Evolutionary conservation across 2,329 filamentous ascomycete species (phyloP), one percentile per base, ranked within the genome.

Genomic region (Pezizomycotina sp.): DNA sequence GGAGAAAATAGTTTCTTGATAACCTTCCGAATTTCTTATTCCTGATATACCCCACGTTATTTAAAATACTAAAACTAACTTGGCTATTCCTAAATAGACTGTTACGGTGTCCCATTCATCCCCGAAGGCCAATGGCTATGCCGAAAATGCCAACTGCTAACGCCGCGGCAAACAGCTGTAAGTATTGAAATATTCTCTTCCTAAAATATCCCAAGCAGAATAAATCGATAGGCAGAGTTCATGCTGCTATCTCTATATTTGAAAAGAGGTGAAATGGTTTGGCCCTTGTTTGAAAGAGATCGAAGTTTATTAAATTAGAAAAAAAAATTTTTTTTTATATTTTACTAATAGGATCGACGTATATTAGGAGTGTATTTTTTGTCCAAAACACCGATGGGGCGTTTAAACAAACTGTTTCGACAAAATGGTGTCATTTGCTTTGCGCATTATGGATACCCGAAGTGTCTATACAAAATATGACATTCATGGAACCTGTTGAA

Each of bases 371-470:
- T 98, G 89, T 61, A 92, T 98, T 46, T 98, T 98, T 61, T 98
- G 89, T 53, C 89, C 89, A 1, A n/a, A 95, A 95, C 55, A 89
- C 80, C 1, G 89, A 95, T 51, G 89, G 89, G 9, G 89, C 89
- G 3, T 98, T 98, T 63, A 98, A 98, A 57, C 89, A 95, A 59
- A 95, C 89, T 1, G 93, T 83, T 47, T 79, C 81, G 2, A 83
- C 84, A 2, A 89, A 92, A 60, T 98, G 89, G 89, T 81, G 86
- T 16, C 89, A 98, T 65, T 61, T 98, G 7, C 70, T 98, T 6
- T 98, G 89, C 55, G 82, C 89, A 20, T 89, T 95, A 63, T 98
- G 89, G 89, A 93, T 98, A 51, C 89, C 89, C 0, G 89, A 98
- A 59, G 82, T 95, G 5, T 86, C 81, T 3, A 71, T 98, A 31